Conservation (phyloP, 2,329 filamentous ascomycete species). For the Hypoxylon sp. region DNA sequence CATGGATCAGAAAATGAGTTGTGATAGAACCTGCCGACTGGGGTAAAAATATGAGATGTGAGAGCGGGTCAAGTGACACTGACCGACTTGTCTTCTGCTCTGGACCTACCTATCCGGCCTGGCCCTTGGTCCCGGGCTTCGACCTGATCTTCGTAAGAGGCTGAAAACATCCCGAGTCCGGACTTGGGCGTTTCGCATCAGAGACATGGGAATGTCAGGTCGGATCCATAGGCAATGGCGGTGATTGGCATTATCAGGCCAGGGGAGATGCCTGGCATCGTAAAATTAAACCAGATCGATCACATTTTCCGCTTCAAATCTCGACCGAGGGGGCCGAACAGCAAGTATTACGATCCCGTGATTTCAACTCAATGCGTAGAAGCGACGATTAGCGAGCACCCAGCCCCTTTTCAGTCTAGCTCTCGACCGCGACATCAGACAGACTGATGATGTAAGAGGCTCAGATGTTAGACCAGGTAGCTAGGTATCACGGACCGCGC, state of each 20-base stretch:
- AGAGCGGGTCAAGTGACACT: background rate
- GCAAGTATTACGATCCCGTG: background rate
- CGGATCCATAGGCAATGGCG: background rate
- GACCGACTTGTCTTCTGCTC: background rate
- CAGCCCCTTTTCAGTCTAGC: no score
- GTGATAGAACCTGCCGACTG: background rate
- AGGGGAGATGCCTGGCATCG: background rate
- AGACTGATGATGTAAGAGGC: no score
- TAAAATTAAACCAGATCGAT: background rate
- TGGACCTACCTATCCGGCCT: background rate
- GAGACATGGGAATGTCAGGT: background rate
- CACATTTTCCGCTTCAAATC: background rate
- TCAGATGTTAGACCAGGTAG: no score
- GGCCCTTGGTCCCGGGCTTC: background rate
- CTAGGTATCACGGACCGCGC: no score
- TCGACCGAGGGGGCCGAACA: background rate
- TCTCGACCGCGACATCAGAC: no score
- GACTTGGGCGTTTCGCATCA: background rate
- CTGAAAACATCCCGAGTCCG: background rate
- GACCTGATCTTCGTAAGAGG: background rate
- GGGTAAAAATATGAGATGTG: background rate
- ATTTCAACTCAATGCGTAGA: background rate
- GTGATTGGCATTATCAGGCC: background rate
- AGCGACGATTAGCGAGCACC: no score
- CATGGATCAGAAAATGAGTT: background rate